Base-by-base conservation (phyloP, 768 basidiomycete species). In the Tricholomella constricta region DNA sequence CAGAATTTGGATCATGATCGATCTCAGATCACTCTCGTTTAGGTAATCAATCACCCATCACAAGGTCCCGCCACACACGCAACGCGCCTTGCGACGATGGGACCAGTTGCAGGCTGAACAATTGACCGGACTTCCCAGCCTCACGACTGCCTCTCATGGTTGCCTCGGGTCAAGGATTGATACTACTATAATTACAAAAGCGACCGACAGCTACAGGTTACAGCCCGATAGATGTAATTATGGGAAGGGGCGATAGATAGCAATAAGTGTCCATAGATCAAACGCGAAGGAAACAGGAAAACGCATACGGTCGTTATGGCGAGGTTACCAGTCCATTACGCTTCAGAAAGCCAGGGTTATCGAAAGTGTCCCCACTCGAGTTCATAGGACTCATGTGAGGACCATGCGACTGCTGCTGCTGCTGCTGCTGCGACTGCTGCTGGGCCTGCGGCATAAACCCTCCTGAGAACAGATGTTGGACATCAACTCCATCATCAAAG, bases 401-500 rank as follows among this genome's bases (percentile, higher is more conserved):
- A 32, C 31, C 31, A 32, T 32, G 31, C 2, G 31, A 32, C 9
- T 6, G 6, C 45, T 53, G 59, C 35, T 51, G 63, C 15, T 61
- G 63, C 27, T 51, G 42, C 31, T 54, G 56, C 19, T 45, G 44
- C n/a, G 22, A 37, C 17, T 49, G 37, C 36, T 40, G 48, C 25
- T n/a, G 48, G 26, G 37, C 25, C 32, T 57, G 61, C 31, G 62
- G 57, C 55, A 65, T 54, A 37, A 66, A 71, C 25, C 69, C 71
- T 10, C 66, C 44, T 10, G 68, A 62, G 53, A 69, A 69, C 52
- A 66, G 48, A 7, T 65, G 66, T 42, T 66, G 65, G 25, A 70
- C 69, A 48, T 73, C 77, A 65, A 80, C 72, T 4, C 78, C 76
- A 38, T 79, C 83, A 57, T 75, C 76, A 53, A 87, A 82, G 64